A percentile compares a stretch with the other conserved stretches of the same genome.
phyloP scores from a whole-genome alignment of 441 rosid species.

The Jatropha multifida region DNA sequence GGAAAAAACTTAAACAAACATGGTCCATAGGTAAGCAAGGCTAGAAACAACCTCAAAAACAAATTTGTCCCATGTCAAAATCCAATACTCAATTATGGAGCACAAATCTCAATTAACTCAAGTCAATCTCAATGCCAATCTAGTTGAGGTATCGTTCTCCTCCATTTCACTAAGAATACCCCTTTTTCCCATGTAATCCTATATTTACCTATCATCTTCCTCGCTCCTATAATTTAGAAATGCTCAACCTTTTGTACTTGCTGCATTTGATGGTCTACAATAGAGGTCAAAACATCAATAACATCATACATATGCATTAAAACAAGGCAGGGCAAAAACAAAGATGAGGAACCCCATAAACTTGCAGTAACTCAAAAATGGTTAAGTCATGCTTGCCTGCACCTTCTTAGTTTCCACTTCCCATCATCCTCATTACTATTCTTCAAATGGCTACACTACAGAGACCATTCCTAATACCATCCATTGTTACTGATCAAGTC shows the following conservation, averaged over 20 bases:
- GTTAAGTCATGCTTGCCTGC: not conserved
- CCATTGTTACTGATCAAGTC: not conserved
- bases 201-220: not conserved
- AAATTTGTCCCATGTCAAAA: not conserved
- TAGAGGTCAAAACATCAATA: not conserved
- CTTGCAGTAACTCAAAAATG: not conserved
- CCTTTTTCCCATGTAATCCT: not conserved
- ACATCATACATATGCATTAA: not conserved
- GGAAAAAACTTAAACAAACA: constrained; percentile 2
- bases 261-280: not conserved
- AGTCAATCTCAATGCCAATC: not conserved
- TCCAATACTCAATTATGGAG: not conserved
- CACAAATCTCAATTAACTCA: not conserved
- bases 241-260: not conserved
- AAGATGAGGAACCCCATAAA: not conserved
- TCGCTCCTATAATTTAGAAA: not conserved
- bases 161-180: not conserved
- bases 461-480: not conserved
- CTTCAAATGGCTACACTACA: no score
- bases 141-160: not conserved
- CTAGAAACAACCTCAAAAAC: not conserved
- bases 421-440: no score
- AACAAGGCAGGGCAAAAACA: not conserved
- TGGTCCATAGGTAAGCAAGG: not conserved
- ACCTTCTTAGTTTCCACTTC: not conserved